Conservation (phyloP, 2,329 filamentous ascomycete genomes). For the Zelopaecilomyces penicillatus region DNA sequence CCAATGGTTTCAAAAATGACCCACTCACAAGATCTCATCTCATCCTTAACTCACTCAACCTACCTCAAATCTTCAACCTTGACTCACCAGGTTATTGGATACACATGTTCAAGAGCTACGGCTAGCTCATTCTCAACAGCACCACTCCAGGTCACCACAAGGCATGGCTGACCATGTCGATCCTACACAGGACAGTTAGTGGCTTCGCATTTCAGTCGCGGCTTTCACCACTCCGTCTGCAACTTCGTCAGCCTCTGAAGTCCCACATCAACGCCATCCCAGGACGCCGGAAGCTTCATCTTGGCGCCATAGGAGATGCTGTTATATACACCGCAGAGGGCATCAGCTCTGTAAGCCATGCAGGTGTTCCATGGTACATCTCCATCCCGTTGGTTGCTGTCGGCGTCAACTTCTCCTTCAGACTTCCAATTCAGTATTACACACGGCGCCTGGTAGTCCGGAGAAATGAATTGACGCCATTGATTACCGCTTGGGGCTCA, state of each 20-base stretch:
- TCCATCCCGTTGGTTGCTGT: slow-evolving; percentile 45
- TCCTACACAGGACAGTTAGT: slow-evolving; percentile 4
- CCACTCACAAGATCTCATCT: slow-evolving; percentile 9
- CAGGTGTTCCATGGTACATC: slow-evolving; percentile 44
- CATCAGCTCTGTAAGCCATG: slow-evolving; percentile 36
- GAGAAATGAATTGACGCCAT: slow-evolving; percentile 21
- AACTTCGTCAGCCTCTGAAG: background rate
- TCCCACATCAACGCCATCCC: background rate
- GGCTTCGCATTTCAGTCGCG: background rate
- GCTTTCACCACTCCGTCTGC: background rate
- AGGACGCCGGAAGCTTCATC: slow-evolving; percentile 22
- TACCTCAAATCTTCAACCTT: too few relatives aligned
- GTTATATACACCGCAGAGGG: slow-evolving; percentile 33
- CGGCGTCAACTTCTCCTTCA: slow-evolving; percentile 33
- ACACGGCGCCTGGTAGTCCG: slow-evolving; percentile 22
- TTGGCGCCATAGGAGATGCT: slow-evolving; percentile 22
- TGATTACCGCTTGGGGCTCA: slow-evolving; percentile 24
- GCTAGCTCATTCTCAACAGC: too few relatives aligned
- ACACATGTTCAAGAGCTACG: too few relatives aligned
- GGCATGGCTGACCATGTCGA: slow-evolving; percentile 8
- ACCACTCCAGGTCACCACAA: background rate
- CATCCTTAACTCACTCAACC: background rate
- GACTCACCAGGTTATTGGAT: too few relatives aligned
- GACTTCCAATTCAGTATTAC: slow-evolving; percentile 40
- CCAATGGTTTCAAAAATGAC: background rate